A percentile compares a stretch with the other conserved stretches of the same genome.
Evolutionary conservation across 805 yeast species (phyloP).

Genomic region (Metschnikowia aberdeeniae): DNA sequence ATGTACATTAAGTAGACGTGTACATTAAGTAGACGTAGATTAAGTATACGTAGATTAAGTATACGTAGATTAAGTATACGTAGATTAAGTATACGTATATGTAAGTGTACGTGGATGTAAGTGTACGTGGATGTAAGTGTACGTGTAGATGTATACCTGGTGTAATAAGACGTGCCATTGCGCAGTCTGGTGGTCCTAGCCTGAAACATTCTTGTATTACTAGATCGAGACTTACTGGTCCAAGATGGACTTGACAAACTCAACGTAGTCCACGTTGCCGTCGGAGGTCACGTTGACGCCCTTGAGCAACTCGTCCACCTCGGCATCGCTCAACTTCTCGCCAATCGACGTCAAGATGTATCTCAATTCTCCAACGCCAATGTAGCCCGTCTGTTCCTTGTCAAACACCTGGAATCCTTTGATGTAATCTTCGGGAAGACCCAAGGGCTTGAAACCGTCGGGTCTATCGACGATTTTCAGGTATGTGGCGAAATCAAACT

Average conservation of each 20-base stretch:
- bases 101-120: no score
- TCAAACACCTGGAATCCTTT: conserved; percentile 95
- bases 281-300: conserved; percentile 93
- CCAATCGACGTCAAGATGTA: conserved; percentile 95
- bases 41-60: no score
- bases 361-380: conserved; percentile 94
- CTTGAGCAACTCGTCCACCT: conserved; percentile 92
- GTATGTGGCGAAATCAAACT: conserved; percentile 73
- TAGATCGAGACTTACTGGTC: conserved; percentile 54
- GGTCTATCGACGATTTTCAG: conserved; percentile 77
- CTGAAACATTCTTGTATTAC: neutral
- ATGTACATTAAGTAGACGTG: no score
- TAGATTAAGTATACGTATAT: no score
- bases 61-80: no score
- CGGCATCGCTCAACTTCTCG: conserved; percentile 83
- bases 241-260: conserved; percentile 87
- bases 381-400: conserved; percentile 91
- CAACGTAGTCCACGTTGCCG: conserved; percentile 91
- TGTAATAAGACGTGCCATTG: no score
- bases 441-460: conserved; percentile 81
- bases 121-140: no score
- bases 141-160: no score
- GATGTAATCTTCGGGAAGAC: conserved; percentile 87
- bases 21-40: no score
- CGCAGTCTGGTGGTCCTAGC: neutral